phyloP scores from a whole-genome alignment of 23 red algal species.

The Agarophyton chilense region DNA sequence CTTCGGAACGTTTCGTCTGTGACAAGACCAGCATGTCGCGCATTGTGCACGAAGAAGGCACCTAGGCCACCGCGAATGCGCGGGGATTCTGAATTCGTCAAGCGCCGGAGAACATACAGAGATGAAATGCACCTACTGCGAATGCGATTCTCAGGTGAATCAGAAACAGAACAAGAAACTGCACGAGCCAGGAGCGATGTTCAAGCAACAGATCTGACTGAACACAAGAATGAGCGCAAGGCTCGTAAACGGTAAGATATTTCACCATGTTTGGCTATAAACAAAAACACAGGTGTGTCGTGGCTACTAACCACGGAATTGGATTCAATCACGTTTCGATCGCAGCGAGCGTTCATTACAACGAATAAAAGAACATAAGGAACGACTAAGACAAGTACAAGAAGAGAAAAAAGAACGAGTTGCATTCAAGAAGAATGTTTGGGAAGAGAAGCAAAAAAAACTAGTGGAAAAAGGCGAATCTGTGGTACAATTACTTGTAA shows the following conservation, averaged over 20 bases:
- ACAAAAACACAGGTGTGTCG: background rate
- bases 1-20: background rate
- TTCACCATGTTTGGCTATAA: background rate
- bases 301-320: background rate
- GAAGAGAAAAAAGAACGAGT: conserved; percentile 28
- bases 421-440: conserved; percentile 17
- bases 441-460: conserved; percentile 6
- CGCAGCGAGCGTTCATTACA: background rate
- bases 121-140: conserved; percentile 24
- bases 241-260: conserved; percentile 20
- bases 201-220: background rate
- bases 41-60: conserved; percentile 24
- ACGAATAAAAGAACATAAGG: background rate
- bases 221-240: background rate
- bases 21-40: background rate
- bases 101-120: conserved; percentile 19
- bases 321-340: background rate
- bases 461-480: background rate
- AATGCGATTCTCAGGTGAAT: background rate
- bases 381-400: background rate
- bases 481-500: conserved; percentile 20
- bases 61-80: background rate
- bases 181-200: background rate
- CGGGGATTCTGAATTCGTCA: conserved; percentile 44
- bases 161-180: background rate